A percentile compares a stretch with the other conserved stretches of the same genome.
phyloP scores from a whole-genome alignment of 31 red algal genomes.

The Odonthalia washingtoniensis region DNA sequence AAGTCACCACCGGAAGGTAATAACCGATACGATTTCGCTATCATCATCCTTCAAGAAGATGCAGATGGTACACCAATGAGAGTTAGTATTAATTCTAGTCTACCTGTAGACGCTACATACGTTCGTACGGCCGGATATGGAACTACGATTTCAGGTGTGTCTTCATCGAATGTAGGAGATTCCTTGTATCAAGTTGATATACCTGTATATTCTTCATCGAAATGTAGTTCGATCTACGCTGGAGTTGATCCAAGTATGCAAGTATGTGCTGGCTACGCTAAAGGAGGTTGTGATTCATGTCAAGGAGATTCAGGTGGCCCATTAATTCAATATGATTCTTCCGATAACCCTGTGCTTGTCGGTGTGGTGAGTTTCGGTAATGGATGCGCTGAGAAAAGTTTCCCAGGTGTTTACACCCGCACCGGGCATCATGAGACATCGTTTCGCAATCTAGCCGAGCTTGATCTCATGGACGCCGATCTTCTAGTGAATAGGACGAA shows the following conservation, averaged over 20 bases:
- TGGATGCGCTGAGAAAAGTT: conserved; percentile 50
- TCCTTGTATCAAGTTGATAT: conserved; percentile 34
- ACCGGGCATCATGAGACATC: neutral
- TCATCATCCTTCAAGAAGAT: too few relatives aligned
- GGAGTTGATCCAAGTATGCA: conserved; percentile 31
- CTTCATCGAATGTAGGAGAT: neutral
- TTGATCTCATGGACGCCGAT: too few relatives aligned
- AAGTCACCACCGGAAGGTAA: too few relatives aligned
- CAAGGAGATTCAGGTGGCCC: conserved; percentile 68
- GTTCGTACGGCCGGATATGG: conserved; percentile 55
- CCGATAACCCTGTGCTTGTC: conserved; percentile 51
- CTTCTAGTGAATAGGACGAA: too few relatives aligned
- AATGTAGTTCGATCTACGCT: conserved; percentile 28
- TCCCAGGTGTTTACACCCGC: conserved; percentile 44
- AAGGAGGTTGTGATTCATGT: conserved; percentile 51
- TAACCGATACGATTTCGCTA: too few relatives aligned
- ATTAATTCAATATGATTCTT: conserved; percentile 33
- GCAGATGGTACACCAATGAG: too few relatives aligned
- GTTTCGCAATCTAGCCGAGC: too few relatives aligned
- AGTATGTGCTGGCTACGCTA: conserved; percentile 57
- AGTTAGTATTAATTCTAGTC: too few relatives aligned
- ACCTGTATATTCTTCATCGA: neutral
- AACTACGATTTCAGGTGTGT: neutral
- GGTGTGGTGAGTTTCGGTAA: conserved; percentile 37
- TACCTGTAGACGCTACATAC: conserved; percentile 24